phyloP scores from a whole-genome alignment of 2,329 filamentous ascomycete species.

The Alternaria triticimaculans region DNA sequence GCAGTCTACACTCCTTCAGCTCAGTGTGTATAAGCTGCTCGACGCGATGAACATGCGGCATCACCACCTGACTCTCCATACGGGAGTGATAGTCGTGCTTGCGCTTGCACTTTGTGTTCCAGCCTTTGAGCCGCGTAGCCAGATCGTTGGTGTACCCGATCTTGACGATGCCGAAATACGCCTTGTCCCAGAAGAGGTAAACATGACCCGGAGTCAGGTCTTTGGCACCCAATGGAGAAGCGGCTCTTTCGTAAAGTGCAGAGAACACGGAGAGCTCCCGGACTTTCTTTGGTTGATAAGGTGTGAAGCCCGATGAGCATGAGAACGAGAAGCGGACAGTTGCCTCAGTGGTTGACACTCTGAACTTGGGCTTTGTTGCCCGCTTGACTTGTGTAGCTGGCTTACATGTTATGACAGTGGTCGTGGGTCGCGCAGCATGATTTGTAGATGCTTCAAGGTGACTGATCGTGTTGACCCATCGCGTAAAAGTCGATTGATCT shows the following conservation, averaged over 20 bases:
- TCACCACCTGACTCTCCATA: constrained; percentile 58
- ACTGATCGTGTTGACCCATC: background rate
- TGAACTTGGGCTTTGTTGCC: background rate
- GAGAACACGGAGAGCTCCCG: background rate
- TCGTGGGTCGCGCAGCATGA: background rate
- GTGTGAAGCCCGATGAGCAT: background rate
- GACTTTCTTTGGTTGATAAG: background rate
- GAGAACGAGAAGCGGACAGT: background rate
- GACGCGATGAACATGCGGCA: constrained; percentile 81
- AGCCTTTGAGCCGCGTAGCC: constrained; percentile 9
- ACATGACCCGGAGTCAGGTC: constrained; percentile 13
- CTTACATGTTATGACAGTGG: background rate
- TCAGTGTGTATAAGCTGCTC: constrained; percentile 88
- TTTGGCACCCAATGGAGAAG: background rate
- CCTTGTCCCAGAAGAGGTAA: constrained; percentile 25
- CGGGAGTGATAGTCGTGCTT: constrained; percentile 10
- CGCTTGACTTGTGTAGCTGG: background rate
- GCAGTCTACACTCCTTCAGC: constrained; percentile 63
- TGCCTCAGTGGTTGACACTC: background rate
- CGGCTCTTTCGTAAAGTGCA: background rate
- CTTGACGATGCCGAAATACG: constrained; percentile 21
- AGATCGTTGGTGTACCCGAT: constrained; percentile 21
- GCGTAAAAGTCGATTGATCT: background rate
- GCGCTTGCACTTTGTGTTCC: constrained; percentile 16
- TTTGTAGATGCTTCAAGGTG: background rate